These are phyloP conservation scores for Boechera retrofracta DNA, from an alignment of 345 rosid genomes.

Conservation along the genomic window DNA sequence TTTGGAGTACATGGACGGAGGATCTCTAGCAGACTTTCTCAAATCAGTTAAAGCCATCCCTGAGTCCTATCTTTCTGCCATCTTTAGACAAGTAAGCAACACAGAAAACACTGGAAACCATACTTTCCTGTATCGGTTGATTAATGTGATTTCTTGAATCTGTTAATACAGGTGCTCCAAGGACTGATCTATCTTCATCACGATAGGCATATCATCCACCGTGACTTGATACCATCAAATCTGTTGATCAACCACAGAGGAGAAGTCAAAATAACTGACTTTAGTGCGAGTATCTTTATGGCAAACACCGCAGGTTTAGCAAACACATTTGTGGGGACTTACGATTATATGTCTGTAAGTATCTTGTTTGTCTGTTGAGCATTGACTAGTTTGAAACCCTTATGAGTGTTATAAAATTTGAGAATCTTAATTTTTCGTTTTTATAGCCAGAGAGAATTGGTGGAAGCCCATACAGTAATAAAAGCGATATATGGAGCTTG, in stretches of 20 bases:
- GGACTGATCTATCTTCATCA: constrained; percentile 86
- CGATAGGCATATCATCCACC: constrained; percentile 81
- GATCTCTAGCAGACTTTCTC: constrained; percentile 83
- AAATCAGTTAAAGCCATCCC: constrained; percentile 72
- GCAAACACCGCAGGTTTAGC: constrained; percentile 79
- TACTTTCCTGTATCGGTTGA: background rate
- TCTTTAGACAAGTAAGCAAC: constrained; percentile 72
- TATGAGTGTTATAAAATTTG: background rate
- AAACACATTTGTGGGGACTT: constrained; percentile 85
- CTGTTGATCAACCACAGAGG: constrained; percentile 85
- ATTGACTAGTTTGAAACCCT: constrained; percentile 5
- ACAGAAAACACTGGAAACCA: background rate
- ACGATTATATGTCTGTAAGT: constrained; percentile 91
- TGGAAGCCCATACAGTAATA: constrained; percentile 60
- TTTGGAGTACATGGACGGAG: constrained; percentile 94
- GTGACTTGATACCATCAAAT: constrained; percentile 91
- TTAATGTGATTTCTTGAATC: constrained; percentile 7
- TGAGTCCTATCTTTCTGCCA: constrained; percentile 76
- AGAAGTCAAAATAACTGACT: constrained; percentile 90
- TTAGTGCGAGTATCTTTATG: constrained; percentile 88
- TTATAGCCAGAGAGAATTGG: constrained; percentile 92
- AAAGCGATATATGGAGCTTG: constrained; percentile 98
- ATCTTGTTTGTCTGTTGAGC: background rate
- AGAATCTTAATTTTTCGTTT: background rate
- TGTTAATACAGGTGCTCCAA: constrained; percentile 63